Base-by-base conservation (phyloP, 2,329 filamentous ascomycete species). In the Aureobasidium sp. region DNA sequence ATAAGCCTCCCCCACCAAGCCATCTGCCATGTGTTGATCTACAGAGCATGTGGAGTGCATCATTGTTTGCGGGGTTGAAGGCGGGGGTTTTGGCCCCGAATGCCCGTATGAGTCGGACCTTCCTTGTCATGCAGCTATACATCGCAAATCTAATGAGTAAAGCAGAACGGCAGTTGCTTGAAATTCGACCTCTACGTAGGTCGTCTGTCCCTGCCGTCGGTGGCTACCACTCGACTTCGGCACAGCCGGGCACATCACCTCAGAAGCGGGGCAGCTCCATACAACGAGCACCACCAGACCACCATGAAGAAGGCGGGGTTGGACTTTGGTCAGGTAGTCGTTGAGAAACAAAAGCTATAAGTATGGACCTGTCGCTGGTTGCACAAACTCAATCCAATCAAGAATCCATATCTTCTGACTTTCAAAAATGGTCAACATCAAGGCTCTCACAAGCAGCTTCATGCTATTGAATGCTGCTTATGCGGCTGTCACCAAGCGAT, bases 241-340 rank as follows among this genome's bases (percentile, higher is more conserved):
- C 42, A 36, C 27, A 57, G n/a, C 15, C 15, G 29, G 25, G 22
- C 8, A 27, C 8, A 17, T n/a, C 15, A 25, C 15, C 27, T 37
- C 31, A 15, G 39, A 48, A 36, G 55, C 55, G 55, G 55, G 55
- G 55, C 53, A 57, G n/a, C 39, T 45, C 7, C 29, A 34, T 57
- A 17, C 5, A 15, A n/a, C 1, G 25, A 22, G 9, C 14, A 22
- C 53, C 27, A 45, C 27, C 27, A 57, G 53, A 45, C 12, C 34
- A 27, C 9, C 53, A 25, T 14, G 25, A 25, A 17, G 5, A 25
- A 45, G 36, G 36, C 17, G 51, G 22, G 51, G 51, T 11, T n/a
- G 3, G 17, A 15, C 3, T 5, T 12, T n/a, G 34, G 22, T 17
- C 25, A 20, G 25, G 51, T 14, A 42, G 6, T 12, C 9, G 34